phyloP scores from a whole-genome alignment of 306 rosid genomes.

The Malus sieversii region DNA sequence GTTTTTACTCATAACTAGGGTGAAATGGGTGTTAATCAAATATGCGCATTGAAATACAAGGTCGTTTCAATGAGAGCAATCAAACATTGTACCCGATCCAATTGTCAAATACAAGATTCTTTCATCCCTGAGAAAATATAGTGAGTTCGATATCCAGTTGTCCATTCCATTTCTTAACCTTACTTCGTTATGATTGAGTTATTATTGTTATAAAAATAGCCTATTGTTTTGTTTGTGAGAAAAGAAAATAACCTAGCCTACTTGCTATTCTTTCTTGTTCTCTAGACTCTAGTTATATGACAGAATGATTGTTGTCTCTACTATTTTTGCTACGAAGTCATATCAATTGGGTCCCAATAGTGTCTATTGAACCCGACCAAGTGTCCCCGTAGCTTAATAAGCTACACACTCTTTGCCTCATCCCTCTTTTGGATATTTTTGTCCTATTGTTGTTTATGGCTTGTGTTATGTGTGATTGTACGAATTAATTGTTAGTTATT shows the following conservation, averaged over 20 bases:
- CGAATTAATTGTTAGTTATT: not conserved
- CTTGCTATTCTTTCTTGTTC: not conserved
- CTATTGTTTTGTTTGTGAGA: not conserved
- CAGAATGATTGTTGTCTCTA: not conserved
- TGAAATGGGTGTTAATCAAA: not conserved
- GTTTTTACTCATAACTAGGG: not conserved
- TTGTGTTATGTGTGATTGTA: not conserved
- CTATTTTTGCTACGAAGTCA: not conserved
- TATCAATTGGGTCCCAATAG: not conserved
- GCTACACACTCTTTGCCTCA: not conserved
- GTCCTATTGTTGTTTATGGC: not conserved
- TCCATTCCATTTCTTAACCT: no score
- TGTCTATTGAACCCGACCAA: not conserved
- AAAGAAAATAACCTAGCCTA: not conserved
- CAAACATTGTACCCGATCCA: not conserved
- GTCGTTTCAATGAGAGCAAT: not conserved
- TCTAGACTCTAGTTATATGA: not conserved
- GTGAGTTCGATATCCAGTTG: not conserved
- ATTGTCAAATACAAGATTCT: no score
- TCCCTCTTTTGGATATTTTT: not conserved
- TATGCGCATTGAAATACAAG: not conserved
- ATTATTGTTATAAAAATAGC: not conserved
- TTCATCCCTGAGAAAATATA: no score
- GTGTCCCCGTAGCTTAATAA: not conserved
- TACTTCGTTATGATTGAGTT: not conserved